Conservation (phyloP, 2,329 filamentous ascomycete genomes). For the Fusarium cyanostomum region DNA sequence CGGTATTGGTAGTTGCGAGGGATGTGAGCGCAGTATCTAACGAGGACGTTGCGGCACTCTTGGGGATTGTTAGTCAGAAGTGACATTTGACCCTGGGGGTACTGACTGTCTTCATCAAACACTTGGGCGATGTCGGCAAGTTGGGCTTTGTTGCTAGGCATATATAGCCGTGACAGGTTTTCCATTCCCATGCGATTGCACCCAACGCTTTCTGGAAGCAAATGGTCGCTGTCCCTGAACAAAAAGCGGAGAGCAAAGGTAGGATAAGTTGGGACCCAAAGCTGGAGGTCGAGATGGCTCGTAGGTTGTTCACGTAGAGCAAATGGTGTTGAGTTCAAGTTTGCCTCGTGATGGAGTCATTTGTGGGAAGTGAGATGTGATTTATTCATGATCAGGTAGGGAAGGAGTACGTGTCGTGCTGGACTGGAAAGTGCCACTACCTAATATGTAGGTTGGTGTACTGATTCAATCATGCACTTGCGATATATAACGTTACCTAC, state of each 20-base stretch:
- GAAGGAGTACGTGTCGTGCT: background rate
- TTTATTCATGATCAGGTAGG: background rate
- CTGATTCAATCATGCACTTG: background rate
- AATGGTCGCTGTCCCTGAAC: background rate
- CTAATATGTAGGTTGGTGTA: no score
- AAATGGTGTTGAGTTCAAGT: background rate
- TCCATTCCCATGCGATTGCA: constrained; percentile 19
- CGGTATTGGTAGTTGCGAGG: constrained; percentile 58
- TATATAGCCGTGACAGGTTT: background rate
- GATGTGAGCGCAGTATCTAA: constrained; percentile 55
- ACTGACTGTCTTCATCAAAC: constrained; percentile 41
- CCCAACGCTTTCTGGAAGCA: background rate
- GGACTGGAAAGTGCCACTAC: background rate
- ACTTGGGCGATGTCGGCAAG: background rate
- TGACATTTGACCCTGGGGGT: background rate
- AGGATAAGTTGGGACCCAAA: background rate
- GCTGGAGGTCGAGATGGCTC: background rate
- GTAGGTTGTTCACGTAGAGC: background rate
- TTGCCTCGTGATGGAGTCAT: background rate
- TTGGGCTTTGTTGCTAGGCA: background rate
- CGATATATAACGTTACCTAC: no score
- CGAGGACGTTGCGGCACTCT: constrained; percentile 58
- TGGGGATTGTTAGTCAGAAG: background rate
- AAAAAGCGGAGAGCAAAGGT: background rate
- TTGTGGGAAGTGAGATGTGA: background rate